Percentiles rank a stretch among this genome's conserved stretches.
These are phyloP conservation scores for Scedosporium apiospermum DNA, from an alignment of 2,329 filamentous ascomycete genomes.

Conservation along the genomic window DNA sequence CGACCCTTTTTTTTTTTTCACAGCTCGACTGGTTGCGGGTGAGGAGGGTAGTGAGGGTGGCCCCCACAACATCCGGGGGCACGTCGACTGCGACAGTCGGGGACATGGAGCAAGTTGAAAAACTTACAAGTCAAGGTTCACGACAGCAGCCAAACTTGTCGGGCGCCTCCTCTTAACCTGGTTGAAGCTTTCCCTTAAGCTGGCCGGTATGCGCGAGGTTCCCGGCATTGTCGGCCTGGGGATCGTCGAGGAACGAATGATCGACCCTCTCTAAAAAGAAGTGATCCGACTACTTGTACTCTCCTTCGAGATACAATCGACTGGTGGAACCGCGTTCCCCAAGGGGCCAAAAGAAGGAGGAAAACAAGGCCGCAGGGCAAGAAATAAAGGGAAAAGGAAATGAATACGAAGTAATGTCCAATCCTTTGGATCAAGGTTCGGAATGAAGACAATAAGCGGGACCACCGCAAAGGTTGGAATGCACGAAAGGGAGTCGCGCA, in stretches of 20 bases:
- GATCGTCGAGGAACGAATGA: slow-evolving; percentile 1
- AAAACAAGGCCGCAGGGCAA: background rate
- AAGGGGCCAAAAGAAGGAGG: too few relatives aligned
- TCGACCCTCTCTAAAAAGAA: background rate
- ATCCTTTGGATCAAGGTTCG: background rate
- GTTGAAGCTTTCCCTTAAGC: slow-evolving; percentile 57
- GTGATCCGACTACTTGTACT: background rate
- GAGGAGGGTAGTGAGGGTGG: too few relatives aligned
- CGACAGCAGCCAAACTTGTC: slow-evolving; percentile 44
- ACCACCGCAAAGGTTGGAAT: background rate
- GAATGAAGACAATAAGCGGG: background rate
- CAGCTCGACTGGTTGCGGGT: too few relatives aligned
- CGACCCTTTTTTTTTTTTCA: too few relatives aligned
- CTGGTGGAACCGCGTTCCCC: background rate
- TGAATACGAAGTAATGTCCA: background rate
- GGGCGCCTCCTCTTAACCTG: slow-evolving; percentile 48
- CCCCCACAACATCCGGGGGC: background rate
- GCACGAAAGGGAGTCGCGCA: background rate
- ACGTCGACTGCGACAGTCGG: background rate
- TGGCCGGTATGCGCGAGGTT: slow-evolving; percentile 61
- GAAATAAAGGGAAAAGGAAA: background rate
- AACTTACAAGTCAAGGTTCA: slow-evolving; percentile 62
- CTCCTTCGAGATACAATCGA: background rate
- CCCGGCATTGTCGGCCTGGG: slow-evolving; percentile 43
- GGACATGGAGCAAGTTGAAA: background rate